Evolutionary conservation across 2,329 filamentous ascomycete species (phyloP).

Genomic region (Shiraia bambusicola): DNA sequence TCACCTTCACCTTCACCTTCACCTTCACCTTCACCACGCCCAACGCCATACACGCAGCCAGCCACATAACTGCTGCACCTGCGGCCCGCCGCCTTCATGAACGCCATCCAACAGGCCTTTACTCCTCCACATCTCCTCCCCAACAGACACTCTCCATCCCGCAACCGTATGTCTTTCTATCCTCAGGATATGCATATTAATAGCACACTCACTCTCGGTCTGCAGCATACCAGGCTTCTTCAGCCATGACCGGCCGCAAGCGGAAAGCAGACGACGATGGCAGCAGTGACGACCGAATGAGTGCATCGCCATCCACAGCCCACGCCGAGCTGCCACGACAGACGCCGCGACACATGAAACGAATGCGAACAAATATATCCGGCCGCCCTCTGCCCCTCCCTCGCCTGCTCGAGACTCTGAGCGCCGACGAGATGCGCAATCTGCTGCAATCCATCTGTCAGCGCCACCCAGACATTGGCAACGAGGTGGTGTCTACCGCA

Average conservation of each 20-base stretch:
- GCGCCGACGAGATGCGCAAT: slow-evolving; percentile 77
- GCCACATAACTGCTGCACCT: slow-evolving; percentile 20
- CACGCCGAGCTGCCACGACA: slow-evolving; percentile 71
- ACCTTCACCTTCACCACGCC: too few relatives aligned
- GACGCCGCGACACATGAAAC: slow-evolving; percentile 59
- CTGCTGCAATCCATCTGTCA: slow-evolving; percentile 92
- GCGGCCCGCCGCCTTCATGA: slow-evolving; percentile 52
- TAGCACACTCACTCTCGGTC: slow-evolving; percentile 12
- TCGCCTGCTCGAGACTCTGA: slow-evolving; percentile 91
- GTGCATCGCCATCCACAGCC: slow-evolving; percentile 80
- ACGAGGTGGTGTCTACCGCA: slow-evolving; percentile 79
- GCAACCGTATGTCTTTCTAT: slow-evolving; percentile 55
- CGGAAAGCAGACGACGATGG: slow-evolving; percentile 80
- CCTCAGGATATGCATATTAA: slow-evolving; percentile 8
- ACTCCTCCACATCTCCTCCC: slow-evolving; percentile 64
- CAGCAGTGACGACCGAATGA: slow-evolving; percentile 75
- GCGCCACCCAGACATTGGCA: slow-evolving; percentile 78
- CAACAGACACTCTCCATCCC: slow-evolving; percentile 60
- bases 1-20: slow-evolving; percentile 2
- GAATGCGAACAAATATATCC: slow-evolving; percentile 66
- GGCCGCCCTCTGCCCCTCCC: slow-evolving; percentile 66
- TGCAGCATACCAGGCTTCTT: slow-evolving; percentile 41
- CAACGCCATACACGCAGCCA: too few relatives aligned
- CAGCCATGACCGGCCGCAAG: slow-evolving; percentile 62
- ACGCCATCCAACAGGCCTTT: slow-evolving; percentile 61